phyloP scores from a whole-genome alignment of 768 basidiomycete species.

The Amanita brunnescens region DNA sequence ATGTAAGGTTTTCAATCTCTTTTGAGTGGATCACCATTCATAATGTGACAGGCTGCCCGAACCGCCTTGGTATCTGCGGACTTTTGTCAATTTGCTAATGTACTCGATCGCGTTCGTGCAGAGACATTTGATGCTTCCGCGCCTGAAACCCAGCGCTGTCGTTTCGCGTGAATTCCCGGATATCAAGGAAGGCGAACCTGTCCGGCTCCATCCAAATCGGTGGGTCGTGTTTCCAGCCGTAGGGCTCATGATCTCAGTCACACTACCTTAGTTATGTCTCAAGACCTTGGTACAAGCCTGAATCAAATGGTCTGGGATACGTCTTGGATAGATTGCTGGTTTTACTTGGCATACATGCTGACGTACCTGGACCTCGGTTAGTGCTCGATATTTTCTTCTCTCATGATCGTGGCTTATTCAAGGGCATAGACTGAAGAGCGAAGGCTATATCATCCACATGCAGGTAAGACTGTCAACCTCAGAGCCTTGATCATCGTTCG shows the following conservation, averaged over 20 bases:
- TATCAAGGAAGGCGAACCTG: constrained; percentile 14
- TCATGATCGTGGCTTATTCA: not conserved
- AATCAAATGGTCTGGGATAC: constrained; percentile 20
- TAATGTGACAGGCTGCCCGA: constrained; percentile 36
- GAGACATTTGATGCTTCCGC: constrained; percentile 31
- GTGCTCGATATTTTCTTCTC: constrained; percentile 7
- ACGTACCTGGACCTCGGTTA: constrained; percentile 30
- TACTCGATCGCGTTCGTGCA: constrained; percentile 22
- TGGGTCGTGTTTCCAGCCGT: constrained; percentile 9
- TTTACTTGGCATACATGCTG: constrained; percentile 23
- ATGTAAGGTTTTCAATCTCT: too few relatives aligned
- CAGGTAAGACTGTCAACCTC: constrained; percentile 19
- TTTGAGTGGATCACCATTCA: constrained; percentile 29
- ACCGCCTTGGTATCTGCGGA: constrained; percentile 27
- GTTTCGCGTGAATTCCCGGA: constrained; percentile 19
- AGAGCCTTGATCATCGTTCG: not conserved
- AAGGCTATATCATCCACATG: constrained; percentile 36
- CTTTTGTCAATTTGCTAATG: constrained; percentile 18
- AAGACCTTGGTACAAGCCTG: constrained; percentile 40
- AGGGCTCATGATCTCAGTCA: not conserved
- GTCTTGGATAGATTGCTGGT: constrained; percentile 24
- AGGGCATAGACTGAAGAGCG: constrained; percentile 21
- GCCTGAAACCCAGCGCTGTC: constrained; percentile 15
- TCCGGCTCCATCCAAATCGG: constrained; percentile 28
- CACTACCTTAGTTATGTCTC: constrained; percentile 22